Evolutionary conservation across 2,329 filamentous ascomycete genomes (phyloP).

Genomic region (Tolypocladium endophyticum): DNA sequence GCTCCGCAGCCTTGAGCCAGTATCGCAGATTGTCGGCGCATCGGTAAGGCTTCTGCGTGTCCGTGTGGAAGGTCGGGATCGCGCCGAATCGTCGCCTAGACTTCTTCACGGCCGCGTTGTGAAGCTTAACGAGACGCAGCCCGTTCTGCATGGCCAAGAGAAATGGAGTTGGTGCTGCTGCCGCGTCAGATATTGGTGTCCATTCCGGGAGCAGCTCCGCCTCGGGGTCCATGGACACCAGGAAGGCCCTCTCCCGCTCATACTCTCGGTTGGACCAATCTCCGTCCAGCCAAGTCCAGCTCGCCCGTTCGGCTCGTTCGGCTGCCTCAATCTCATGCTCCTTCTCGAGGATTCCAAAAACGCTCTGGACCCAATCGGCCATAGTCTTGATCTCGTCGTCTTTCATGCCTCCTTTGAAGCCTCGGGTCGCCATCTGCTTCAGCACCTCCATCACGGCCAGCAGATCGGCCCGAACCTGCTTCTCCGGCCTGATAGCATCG

Average conservation of each 20-base stretch:
- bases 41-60: slow-evolving; percentile 90
- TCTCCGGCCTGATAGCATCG: slow-evolving; percentile 80
- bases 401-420: slow-evolving; percentile 73
- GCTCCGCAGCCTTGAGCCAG: slow-evolving; percentile 92
- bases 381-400: slow-evolving; percentile 70
- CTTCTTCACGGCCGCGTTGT: slow-evolving; percentile 79
- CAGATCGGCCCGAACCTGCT: slow-evolving; percentile 72
- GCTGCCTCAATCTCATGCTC: slow-evolving; percentile 69
- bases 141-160: slow-evolving; percentile 67
- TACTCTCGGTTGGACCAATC: slow-evolving; percentile 69
- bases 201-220: slow-evolving; percentile 56
- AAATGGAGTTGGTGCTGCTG: slow-evolving; percentile 59
- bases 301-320: slow-evolving; percentile 58
- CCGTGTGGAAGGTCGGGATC: slow-evolving; percentile 82
- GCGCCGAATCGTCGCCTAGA: slow-evolving; percentile 80
- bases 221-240: slow-evolving; percentile 60
- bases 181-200: slow-evolving; percentile 34
- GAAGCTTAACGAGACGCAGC: slow-evolving; percentile 69
- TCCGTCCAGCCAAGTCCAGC: slow-evolving; percentile 70
- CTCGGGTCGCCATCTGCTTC: slow-evolving; percentile 81
- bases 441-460: slow-evolving; percentile 81
- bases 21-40: slow-evolving; percentile 87
- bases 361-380: slow-evolving; percentile 66
- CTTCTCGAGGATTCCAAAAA: slow-evolving; percentile 63
- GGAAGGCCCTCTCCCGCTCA: slow-evolving; percentile 71